These are phyloP conservation scores for Neolentinus lepideus DNA, from an alignment of 1,284 basidiomycete genomes.

Conservation along the genomic window DNA sequence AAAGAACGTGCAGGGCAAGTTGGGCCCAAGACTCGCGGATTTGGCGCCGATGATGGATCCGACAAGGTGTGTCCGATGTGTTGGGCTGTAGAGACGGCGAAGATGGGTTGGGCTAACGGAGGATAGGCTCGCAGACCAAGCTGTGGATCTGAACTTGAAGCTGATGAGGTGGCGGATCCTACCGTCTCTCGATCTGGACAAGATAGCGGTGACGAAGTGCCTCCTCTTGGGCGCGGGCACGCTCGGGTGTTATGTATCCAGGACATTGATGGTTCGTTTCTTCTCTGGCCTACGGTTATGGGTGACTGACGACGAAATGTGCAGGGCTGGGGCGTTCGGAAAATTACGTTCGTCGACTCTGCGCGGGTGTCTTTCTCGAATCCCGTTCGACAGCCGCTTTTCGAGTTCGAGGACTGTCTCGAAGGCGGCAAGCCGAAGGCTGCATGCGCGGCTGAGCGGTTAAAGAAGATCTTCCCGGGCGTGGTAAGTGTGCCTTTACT, in stretches of 20 bases:
- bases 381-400: constrained; percentile 93
- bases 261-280: constrained; percentile 73
- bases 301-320: neutral
- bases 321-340: constrained; percentile 92
- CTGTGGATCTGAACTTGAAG: constrained; percentile 94
- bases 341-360: constrained; percentile 90
- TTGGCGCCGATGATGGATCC: constrained; percentile 97
- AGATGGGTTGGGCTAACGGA: too few species aligned
- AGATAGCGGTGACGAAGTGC: constrained; percentile 74
- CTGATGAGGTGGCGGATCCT: constrained; percentile 98
- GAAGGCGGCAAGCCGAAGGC: constrained; percentile 93
- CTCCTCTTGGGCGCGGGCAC: constrained; percentile 93
- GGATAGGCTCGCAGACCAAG: constrained; percentile 88
- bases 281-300: neutral
- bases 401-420: constrained; percentile 93
- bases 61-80: constrained; percentile 39
- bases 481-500: constrained; percentile 55
- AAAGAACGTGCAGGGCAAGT: constrained; percentile 78
- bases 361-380: constrained; percentile 93
- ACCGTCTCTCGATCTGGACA: constrained; percentile 84
- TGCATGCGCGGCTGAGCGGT: constrained; percentile 78
- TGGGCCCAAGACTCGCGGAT: constrained; percentile 86
- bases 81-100: too few species aligned
- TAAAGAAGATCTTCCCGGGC: constrained; percentile 90
- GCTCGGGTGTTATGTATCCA: constrained; percentile 91